Percentiles rank a stretch among this genome's conserved stretches.
Evolutionary conservation across 2,329 filamentous ascomycete species (phyloP).

Genomic region (Aspergillus ochraceus): DNA sequence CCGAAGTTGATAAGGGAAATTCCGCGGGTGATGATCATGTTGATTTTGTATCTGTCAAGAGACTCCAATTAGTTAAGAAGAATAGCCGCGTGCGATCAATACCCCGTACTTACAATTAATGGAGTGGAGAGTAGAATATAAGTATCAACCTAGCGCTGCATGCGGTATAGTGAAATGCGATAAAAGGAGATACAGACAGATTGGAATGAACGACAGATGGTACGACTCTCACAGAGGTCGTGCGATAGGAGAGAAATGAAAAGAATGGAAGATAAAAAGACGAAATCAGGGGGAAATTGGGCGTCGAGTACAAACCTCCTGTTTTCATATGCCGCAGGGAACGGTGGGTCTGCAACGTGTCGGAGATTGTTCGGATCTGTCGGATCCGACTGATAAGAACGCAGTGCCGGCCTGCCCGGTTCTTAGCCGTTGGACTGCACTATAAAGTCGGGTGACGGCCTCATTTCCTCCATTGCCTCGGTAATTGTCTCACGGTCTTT

Average conservation of each 20-base stretch:
- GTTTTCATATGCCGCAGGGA: not conserved
- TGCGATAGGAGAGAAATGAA: not conserved
- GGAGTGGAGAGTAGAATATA: not conserved
- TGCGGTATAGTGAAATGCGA: not conserved
- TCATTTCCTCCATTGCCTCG: too few relatives aligned
- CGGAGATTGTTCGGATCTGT: conserved; percentile 19
- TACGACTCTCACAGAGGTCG: not conserved
- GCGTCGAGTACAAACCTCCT: not conserved
- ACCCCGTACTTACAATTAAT: not conserved
- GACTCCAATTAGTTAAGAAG: not conserved
- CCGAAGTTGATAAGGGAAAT: conserved; percentile 66
- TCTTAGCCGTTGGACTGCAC: too few relatives aligned
- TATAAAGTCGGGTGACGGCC: too few relatives aligned
- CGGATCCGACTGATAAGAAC: conserved; percentile 11
- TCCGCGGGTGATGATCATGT: conserved; percentile 50
- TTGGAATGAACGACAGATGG: not conserved
- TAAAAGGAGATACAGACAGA: not conserved
- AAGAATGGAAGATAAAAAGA: not conserved
- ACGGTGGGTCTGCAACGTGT: not conserved
- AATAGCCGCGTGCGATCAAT: not conserved
- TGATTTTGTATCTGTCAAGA: not conserved
- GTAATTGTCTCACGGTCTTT: too few relatives aligned
- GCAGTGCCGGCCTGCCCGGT: too few relatives aligned
- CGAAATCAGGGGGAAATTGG: not conserved
- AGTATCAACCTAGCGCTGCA: not conserved